phyloP scores from a whole-genome alignment of 176 grass and related monocot genomes.

The Aegilops tauschii region DNA sequence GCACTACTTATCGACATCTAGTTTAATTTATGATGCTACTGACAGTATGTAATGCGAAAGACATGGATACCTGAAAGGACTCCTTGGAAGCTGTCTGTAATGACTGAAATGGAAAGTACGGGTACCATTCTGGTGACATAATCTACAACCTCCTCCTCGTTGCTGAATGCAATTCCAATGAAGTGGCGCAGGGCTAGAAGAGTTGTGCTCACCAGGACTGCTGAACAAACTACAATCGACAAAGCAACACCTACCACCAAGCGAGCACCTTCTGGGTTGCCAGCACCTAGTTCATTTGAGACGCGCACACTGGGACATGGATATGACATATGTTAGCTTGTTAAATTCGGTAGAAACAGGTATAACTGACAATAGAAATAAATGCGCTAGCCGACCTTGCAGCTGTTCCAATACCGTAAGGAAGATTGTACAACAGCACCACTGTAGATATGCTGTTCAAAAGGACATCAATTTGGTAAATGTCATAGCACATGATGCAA shows the following conservation, averaged over 20 bases:
- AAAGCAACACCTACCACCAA: conserved; percentile 39
- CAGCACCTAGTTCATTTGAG: conserved; percentile 74
- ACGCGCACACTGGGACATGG: conserved; percentile 41
- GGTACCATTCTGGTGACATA: conserved; percentile 59
- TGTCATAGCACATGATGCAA: neutral
- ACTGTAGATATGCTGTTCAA: conserved; percentile 49
- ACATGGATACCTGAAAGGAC: conserved; percentile 52
- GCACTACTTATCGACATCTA: neutral
- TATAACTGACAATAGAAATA: neutral
- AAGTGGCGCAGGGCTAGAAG: conserved; percentile 40
- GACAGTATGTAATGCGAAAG: neutral
- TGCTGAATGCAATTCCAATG: conserved; percentile 63
- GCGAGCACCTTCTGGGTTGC: conserved; percentile 44
- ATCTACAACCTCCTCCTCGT: conserved; percentile 49
- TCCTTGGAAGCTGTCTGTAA: conserved; percentile 56
- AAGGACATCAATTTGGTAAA: conserved; percentile 11
- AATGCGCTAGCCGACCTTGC: conserved; percentile 39
- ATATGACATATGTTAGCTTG: neutral
- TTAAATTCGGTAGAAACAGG: neutral
- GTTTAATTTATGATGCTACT: neutral
- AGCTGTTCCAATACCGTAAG: conserved; percentile 59
- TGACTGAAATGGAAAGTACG: conserved; percentile 44
- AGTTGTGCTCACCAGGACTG: conserved; percentile 31
- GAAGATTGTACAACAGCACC: conserved; percentile 47
- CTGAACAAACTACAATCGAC: conserved; percentile 33